phyloP scores from a whole-genome alignment of 768 basidiomycete genomes.

The Mycena galopus region DNA sequence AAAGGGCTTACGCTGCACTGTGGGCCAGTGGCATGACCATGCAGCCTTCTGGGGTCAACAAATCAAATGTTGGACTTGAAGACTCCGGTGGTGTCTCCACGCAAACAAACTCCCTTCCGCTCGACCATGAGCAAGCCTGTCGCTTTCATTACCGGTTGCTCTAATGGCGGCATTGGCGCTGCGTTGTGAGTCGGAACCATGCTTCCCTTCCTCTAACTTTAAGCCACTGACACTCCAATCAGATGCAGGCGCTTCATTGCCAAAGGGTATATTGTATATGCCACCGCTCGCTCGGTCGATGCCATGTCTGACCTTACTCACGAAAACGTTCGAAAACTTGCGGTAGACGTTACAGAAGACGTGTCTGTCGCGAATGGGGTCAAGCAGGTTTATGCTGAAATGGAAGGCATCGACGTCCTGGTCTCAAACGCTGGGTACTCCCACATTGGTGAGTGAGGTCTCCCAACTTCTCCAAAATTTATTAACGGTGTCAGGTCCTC shows the following conservation, averaged over 20 bases:
- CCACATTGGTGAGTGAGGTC: conserved; percentile 49
- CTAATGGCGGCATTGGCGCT: conserved; percentile 65
- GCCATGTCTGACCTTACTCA: conserved; percentile 58
- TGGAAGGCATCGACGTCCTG: conserved; percentile 63
- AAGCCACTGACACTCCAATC: conserved; percentile 14
- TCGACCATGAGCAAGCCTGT: conserved; percentile 35
- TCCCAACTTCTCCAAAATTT: not conserved
- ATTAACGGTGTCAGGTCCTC: conserved; percentile 35
- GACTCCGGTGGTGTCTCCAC: too few relatives aligned
- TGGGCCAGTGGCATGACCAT: too few relatives aligned
- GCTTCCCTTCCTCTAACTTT: conserved; percentile 5
- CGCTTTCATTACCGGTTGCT: conserved; percentile 65
- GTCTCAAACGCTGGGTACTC: conserved; percentile 66
- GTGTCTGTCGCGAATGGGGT: conserved; percentile 53
- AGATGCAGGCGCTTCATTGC: conserved; percentile 60
- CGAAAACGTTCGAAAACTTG: conserved; percentile 49
- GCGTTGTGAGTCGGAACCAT: conserved; percentile 51
- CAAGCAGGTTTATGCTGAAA: conserved; percentile 54
- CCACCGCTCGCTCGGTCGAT: conserved; percentile 60
- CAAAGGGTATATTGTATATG: conserved; percentile 64
- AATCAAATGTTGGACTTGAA: too few relatives aligned
- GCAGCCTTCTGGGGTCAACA: too few relatives aligned
- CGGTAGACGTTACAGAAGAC: conserved; percentile 61
- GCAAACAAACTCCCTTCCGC: not conserved
- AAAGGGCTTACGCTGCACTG: too few relatives aligned